Evolutionary conservation across 2,329 filamentous ascomycete genomes (phyloP).

Genomic region (Cercospora berteroae): DNA sequence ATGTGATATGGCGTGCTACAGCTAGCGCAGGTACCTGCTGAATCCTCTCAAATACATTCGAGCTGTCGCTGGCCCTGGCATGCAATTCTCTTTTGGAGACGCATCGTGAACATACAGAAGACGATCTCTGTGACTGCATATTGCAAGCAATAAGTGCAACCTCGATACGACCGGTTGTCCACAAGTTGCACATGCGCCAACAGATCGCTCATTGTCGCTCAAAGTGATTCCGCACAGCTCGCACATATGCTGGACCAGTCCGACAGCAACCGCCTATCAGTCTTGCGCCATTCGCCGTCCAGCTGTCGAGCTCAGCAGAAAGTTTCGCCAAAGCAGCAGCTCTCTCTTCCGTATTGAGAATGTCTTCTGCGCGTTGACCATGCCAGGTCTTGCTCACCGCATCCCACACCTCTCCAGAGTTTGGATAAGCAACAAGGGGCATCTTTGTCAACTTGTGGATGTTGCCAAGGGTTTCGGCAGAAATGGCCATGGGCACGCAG

Average conservation of each 20-base stretch:
- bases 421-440: slow-evolving; percentile 44
- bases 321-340: slow-evolving; percentile 8
- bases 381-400: slow-evolving; percentile 40
- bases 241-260: slow-evolving; percentile 39
- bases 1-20: slow-evolving; percentile 8
- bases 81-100: neutral
- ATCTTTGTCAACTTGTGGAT: slow-evolving; percentile 36
- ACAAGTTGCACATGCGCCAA: neutral
- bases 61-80: neutral
- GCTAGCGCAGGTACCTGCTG: slow-evolving; percentile 12
- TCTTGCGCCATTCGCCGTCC: slow-evolving; percentile 42
- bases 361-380: slow-evolving; percentile 26
- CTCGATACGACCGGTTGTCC: neutral
- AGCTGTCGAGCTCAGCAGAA: slow-evolving; percentile 13
- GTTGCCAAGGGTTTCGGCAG: slow-evolving; percentile 36
- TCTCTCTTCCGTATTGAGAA: slow-evolving; percentile 34
- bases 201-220: neutral
- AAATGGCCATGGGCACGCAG: slow-evolving; percentile 42
- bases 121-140: neutral
- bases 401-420: slow-evolving; percentile 50
- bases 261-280: slow-evolving; percentile 51
- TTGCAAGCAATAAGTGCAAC: neutral
- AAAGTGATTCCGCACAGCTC: slow-evolving; percentile 15
- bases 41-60: neutral
- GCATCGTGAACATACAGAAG: neutral